A percentile compares a stretch with the other conserved stretches of the same genome.
Evolutionary conservation across 176 grass and related monocot genomes (phyloP).

Genomic region (Carex parvula): DNA sequence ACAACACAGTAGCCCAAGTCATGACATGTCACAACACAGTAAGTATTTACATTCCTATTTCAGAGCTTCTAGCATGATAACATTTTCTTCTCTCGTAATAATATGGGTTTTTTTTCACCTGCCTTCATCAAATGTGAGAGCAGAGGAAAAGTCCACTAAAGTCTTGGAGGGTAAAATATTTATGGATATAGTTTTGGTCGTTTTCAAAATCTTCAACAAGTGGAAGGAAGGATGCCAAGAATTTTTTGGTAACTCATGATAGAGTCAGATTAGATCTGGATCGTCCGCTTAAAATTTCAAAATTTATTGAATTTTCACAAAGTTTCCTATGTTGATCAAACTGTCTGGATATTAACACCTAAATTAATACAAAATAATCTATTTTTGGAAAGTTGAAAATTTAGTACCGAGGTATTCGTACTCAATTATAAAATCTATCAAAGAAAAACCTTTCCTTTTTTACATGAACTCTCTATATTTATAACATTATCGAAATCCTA

Average conservation of each 20-base stretch:
- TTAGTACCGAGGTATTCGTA: not conserved
- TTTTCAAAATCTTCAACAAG: not conserved
- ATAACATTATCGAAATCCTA: too few relatives aligned
- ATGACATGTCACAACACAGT: too few relatives aligned
- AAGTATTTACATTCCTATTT: too few relatives aligned
- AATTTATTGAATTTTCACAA: not conserved
- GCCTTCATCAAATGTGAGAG: not conserved
- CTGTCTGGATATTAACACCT: not conserved
- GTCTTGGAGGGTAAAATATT: not conserved
- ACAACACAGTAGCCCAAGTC: too few relatives aligned
- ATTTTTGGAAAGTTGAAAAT: not conserved
- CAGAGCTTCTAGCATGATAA: not conserved
- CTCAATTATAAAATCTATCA: too few relatives aligned
- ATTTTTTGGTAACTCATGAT: too few relatives aligned
- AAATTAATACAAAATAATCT: slow-evolving; percentile 2
- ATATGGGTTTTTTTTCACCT: not conserved
- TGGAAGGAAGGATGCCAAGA: not conserved
- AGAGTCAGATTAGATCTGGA: too few relatives aligned
- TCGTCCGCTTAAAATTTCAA: not conserved
- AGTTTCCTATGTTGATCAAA: not conserved
- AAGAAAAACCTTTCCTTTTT: too few relatives aligned
- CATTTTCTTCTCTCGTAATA: not conserved
- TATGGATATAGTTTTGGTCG: not conserved
- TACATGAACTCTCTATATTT: too few relatives aligned
- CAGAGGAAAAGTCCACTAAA: not conserved